Percentiles rank a stretch among this genome's conserved stretches.
Evolutionary conservation across 2,329 filamentous ascomycete species (phyloP).

Genomic region (Botryotinia globosa): DNA sequence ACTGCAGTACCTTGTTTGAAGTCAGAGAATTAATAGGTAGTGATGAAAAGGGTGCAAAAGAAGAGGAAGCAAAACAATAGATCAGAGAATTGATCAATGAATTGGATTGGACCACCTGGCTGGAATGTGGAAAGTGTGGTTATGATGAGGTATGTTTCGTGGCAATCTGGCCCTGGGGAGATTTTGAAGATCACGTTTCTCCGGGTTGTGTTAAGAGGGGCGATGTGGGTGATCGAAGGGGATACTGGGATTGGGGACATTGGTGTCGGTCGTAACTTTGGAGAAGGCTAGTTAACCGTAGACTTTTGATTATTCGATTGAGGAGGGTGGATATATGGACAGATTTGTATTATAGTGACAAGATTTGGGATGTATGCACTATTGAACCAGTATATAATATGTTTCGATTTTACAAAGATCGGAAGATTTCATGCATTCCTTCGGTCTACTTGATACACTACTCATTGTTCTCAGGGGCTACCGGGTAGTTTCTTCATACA

Average conservation of each 20-base stretch:
- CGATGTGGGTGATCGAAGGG: not conserved
- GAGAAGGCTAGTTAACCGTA: no score
- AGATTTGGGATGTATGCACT: not conserved
- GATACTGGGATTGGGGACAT: constrained; percentile 16
- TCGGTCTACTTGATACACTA: not conserved
- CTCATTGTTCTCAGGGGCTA: not conserved
- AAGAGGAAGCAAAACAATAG: not conserved
- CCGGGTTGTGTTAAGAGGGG: constrained; percentile 44
- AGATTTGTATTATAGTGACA: not conserved
- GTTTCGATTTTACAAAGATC: not conserved
- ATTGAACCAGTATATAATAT: not conserved
- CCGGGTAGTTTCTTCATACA: not conserved
- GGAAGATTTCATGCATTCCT: not conserved
- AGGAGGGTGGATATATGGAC: not conserved
- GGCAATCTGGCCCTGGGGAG: constrained; percentile 62
- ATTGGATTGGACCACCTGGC: constrained; percentile 55
- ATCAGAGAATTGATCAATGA: constrained; percentile 15
- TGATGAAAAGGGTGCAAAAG: not conserved
- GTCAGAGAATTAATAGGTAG: constrained; percentile 25
- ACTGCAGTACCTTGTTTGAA: constrained; percentile 42
- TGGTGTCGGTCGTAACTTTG: not conserved
- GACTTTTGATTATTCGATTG: not conserved
- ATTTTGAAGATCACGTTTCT: constrained; percentile 50
- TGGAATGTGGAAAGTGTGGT: constrained; percentile 51
- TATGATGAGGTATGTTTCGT: constrained; percentile 56